Percentiles rank a stretch among this genome's conserved stretches.
These are phyloP conservation scores for Fraxinus greggii DNA, from an alignment of 305 asterid genomes.

Conservation along the genomic window DNA sequence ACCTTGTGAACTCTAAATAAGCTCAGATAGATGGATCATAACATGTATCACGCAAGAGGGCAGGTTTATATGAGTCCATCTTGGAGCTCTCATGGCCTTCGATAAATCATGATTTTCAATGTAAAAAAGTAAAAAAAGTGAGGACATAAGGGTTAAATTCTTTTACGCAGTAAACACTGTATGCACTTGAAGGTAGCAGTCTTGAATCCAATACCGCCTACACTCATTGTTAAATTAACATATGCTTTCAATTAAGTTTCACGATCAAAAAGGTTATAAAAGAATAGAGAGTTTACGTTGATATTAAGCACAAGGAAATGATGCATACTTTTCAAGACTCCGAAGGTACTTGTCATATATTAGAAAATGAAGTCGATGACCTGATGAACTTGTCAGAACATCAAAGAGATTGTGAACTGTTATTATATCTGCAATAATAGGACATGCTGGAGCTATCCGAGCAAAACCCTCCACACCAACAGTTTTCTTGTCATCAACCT, in stretches of 20 bases:
- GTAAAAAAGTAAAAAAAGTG: background rate
- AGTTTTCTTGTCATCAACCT: slow-evolving; percentile 87
- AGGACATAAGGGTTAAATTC: slow-evolving; percentile 6
- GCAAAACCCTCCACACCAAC: slow-evolving; percentile 89
- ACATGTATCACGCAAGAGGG: slow-evolving; percentile 1
- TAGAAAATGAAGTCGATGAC: slow-evolving; percentile 79
- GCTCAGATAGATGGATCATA: background rate
- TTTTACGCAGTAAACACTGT: background rate
- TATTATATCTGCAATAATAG: slow-evolving; percentile 69
- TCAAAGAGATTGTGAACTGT: slow-evolving; percentile 91
- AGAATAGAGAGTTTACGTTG: slow-evolving; percentile 15
- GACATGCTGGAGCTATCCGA: slow-evolving; percentile 87
- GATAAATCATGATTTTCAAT: slow-evolving; percentile 11
- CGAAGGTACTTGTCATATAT: slow-evolving; percentile 80
- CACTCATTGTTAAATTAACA: slow-evolving; percentile 7
- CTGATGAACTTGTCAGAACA: slow-evolving; percentile 67
- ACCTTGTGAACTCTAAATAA: background rate
- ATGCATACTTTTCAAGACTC: slow-evolving; percentile 78
- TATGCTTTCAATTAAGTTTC: slow-evolving; percentile 11
- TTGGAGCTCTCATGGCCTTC: slow-evolving; percentile 10
- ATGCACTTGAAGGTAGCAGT: slow-evolving; percentile 9
- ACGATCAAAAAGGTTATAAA: slow-evolving; percentile 5
- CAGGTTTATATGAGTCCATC: background rate
- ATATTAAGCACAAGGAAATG: slow-evolving; percentile 33
- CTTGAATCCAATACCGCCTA: slow-evolving; percentile 6